A percentile compares a stretch with the other conserved stretches of the same genome.
Evolutionary conservation across 495 filamentous ascomycete species (phyloP).

Genomic region (Penicillium paradoxum): DNA sequence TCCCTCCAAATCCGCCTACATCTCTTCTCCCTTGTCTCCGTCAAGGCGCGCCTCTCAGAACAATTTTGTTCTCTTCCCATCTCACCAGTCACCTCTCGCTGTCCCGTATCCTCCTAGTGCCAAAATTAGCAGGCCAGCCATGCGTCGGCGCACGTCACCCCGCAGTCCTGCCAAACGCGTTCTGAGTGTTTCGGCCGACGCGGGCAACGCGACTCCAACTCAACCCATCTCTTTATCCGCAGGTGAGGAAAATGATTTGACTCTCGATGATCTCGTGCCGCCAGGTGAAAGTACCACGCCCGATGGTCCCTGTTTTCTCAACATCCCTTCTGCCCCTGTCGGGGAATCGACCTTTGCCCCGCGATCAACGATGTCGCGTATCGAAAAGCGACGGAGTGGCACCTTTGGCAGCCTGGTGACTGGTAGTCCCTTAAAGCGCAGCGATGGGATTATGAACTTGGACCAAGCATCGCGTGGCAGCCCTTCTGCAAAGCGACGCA

Average conservation of each 20-base stretch:
- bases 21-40: constrained; percentile 50
- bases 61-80: constrained; percentile 46
- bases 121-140: constrained; percentile 42
- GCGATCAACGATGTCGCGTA: constrained; percentile 41
- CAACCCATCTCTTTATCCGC: constrained; percentile 31
- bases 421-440: constrained; percentile 86
- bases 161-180: constrained; percentile 72
- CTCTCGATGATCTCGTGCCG: constrained; percentile 20
- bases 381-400: constrained; percentile 46
- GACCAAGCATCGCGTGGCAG: constrained; percentile 73
- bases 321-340: constrained; percentile 27
- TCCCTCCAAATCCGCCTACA: constrained; percentile 43
- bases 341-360: constrained; percentile 43
- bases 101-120: constrained; percentile 50
- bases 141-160: constrained; percentile 59
- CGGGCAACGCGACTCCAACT: constrained; percentile 59
- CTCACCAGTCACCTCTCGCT: constrained; percentile 47
- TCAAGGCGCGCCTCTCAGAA: constrained; percentile 40
- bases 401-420: constrained; percentile 49
- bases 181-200: constrained; percentile 62
- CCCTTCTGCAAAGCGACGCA: constrained; percentile 81
- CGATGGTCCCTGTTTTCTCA: constrained; percentile 40
- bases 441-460: constrained; percentile 82
- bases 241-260: constrained; percentile 54
- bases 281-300: constrained; percentile 24